Base-by-base conservation (phyloP, 352 stramenopile species). In the Phytophthora syringae region DNA sequence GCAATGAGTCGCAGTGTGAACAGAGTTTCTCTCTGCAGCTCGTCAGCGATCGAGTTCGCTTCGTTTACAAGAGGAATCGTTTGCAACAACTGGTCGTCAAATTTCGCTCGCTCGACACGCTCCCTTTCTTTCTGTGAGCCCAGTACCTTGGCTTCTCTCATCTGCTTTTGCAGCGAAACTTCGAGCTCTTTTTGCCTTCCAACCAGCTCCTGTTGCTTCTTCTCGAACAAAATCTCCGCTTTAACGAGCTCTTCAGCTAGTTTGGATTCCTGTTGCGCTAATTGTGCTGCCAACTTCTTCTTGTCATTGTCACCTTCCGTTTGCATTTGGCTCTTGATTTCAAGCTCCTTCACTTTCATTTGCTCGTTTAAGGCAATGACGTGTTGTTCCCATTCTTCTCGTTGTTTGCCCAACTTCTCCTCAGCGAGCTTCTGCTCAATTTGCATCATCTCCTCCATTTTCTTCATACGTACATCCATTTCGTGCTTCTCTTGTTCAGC, bases 21-120 rank as follows among this genome's bases (percentile, higher is more conserved):
- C 5, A 68, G 21, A 0, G 86, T 85, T 43, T 82, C 56, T 37
- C 88, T 90, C 27, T 89, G 74, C 0, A 97, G 67, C 52, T 95
- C 88, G 3, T 96, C 86, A 5, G 86, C 79, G 24, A 95, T 94
- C 13, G 87, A 89, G 62, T 96, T 96, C 20, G 88, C 88, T 71
- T 97, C 89, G 32, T 94, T 89, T 21, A 97, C 70, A 1, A 96
- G 63, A 2, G 88, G 88, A 28, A 97, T 93, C 0, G 82, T 86
- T 15, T 81, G 67, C 13, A 97, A 54, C 4, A 97, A 55, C n/a
- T 90, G 70, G 28, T 95, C 82, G 37, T 96, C 88, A n/a, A 96
- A 92, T 20, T 79, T 73, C 6, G 78, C 64, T 10, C 84, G 74
- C 52, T 97, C 86, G 1, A 79, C 20, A 20, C 84, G 74, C 42